Evolutionary conservation across 2,329 filamentous ascomycete genomes (phyloP).

Genomic region (Xylaria sp.): DNA sequence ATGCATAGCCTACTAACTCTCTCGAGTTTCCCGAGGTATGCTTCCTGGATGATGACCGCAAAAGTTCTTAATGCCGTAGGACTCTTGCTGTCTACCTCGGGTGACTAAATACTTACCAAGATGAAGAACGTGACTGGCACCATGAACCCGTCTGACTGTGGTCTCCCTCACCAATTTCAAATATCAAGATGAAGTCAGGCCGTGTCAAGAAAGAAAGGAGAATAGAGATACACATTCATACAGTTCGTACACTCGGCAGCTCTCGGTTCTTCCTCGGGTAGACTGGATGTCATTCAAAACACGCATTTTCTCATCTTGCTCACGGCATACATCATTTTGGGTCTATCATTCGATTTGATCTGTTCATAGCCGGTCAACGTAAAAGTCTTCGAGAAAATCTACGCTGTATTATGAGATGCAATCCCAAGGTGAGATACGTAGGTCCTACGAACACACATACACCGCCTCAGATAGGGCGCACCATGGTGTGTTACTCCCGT

Average conservation of each 20-base stretch:
- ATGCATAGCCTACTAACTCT: neutral
- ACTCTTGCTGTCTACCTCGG: constrained; percentile 11
- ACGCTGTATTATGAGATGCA: constrained; percentile 14
- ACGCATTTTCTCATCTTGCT: neutral
- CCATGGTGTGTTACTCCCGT: constrained; percentile 13
- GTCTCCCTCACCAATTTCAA: constrained; percentile 16
- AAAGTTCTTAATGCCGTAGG: neutral
- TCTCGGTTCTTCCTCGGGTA: neutral
- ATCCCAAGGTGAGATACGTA: neutral
- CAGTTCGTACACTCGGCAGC: neutral
- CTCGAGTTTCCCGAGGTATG: neutral
- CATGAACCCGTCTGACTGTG: constrained; percentile 14
- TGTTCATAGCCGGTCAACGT: neutral
- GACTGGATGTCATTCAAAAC: neutral
- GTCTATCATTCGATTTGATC: neutral
- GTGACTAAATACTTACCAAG: neutral
- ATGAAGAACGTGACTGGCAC: constrained; percentile 2
- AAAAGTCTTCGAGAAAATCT: constrained; percentile 4
- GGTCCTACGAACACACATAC: constrained; percentile 23
- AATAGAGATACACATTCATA: neutral
- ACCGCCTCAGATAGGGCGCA: constrained; percentile 22
- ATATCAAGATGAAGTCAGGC: constrained; percentile 5
- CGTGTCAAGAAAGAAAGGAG: neutral
- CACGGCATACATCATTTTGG: neutral
- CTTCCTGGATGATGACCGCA: neutral